Base-by-base conservation (phyloP, 2,329 filamentous ascomycete genomes). In the Aspergillus ustus region DNA sequence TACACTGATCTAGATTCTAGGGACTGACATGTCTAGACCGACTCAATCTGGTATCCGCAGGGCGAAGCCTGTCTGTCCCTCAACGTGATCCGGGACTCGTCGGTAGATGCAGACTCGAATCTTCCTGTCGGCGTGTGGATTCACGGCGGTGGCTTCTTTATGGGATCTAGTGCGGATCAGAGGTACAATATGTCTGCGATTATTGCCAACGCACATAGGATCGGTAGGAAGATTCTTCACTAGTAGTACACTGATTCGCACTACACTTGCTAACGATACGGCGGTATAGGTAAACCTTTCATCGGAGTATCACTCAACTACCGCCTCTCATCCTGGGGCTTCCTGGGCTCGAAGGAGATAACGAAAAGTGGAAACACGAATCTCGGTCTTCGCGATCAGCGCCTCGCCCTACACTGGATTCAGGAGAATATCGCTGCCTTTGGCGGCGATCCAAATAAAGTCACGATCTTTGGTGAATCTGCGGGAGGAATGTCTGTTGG, bases 161-260 rank as follows among this genome's bases (percentile, higher is more conserved):
- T 79, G 34, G 86, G 87, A 1, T 81, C 70, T 70, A 80, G 66
- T 67, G 75, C 63, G 13, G 85, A 87, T 62, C 77, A 82, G 5
- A 82, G 87, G 57, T 90, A 90, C 71, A 90, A 90, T 67, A 77
- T 88, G 61, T 84, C 83, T 15, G 85, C 83, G 61, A 82, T 89
- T 51, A 84, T 90, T 7, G 75, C 81, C 49, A 81, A 83, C 28
- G 81, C 83, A 7, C 81, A 83, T 45, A 74, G 81, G 3, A 81
- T 85, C 22, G 79, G 78, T 45, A 63, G 7, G 62, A 40, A 15
- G 11, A 15, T 40, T 40, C 11, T 15, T 2, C 34, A 40, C 11
- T 4, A 13, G 8, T 13, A 13, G 34, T 40, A 4, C 7, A 9
- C 2, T 37, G n/a, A n/a, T 37, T 37, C 7, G 8, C 31, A 7